Conservation (phyloP, 2,329 filamentous ascomycete species). For the Penicillium psychrosexuale region DNA sequence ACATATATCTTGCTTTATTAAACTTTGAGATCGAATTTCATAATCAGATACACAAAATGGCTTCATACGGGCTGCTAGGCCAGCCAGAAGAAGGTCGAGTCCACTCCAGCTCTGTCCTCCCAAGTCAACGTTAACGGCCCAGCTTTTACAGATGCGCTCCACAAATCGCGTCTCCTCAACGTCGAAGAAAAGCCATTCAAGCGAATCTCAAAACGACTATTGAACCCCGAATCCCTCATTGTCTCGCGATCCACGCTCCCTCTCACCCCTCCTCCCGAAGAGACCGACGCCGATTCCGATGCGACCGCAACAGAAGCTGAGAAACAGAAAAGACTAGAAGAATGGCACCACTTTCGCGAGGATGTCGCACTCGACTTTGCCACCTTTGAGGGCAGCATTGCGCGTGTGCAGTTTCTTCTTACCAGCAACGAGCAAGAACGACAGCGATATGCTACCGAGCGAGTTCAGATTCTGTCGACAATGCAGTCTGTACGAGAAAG, state of each 20-base stretch:
- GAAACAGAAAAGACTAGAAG: conserved; percentile 51
- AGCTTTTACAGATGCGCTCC: conserved; percentile 64
- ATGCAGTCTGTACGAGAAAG: conserved; percentile 74
- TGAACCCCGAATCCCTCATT: conserved; percentile 64
- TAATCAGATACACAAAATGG: conserved; percentile 42
- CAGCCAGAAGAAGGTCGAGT: conserved; percentile 57
- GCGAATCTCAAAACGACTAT: conserved; percentile 77
- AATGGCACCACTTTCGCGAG: conserved; percentile 69
- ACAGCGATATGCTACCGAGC: conserved; percentile 76
- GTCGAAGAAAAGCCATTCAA: conserved; percentile 93
- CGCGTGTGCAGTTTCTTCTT: conserved; percentile 81
- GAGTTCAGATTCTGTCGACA: conserved; percentile 71
- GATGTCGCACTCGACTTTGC: conserved; percentile 86
- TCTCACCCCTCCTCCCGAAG: conserved; percentile 66
- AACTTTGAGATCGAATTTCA: background rate
- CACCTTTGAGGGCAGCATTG: conserved; percentile 79
- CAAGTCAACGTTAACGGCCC: conserved; percentile 18
- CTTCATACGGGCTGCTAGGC: conserved; percentile 65
- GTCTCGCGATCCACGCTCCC: conserved; percentile 54
- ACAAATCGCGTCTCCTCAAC: conserved; percentile 80
- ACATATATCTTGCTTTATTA: background rate
- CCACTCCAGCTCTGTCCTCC: conserved; percentile 6
- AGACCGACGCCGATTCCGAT: conserved; percentile 40
- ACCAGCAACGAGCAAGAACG: conserved; percentile 81
- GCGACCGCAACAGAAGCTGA: conserved; percentile 46